phyloP scores from a whole-genome alignment of 2,329 filamentous ascomycete species.

The Tolypocladium tropicale region DNA sequence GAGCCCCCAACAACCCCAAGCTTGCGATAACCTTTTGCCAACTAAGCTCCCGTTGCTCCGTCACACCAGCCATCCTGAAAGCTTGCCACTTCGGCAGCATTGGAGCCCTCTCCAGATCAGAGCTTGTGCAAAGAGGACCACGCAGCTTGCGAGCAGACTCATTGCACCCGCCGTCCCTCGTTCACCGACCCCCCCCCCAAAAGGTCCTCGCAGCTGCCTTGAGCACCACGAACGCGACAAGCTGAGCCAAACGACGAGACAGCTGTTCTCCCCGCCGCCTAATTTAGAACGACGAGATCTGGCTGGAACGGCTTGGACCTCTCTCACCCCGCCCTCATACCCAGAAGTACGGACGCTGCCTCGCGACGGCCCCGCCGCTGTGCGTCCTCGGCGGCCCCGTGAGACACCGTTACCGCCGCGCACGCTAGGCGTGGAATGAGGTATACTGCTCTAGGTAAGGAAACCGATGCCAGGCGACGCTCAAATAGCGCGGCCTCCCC shows the following conservation, averaged over 20 bases:
- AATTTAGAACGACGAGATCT: neutral
- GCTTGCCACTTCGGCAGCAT: neutral
- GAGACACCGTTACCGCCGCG: neutral
- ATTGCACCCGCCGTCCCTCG: neutral
- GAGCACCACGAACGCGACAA: neutral
- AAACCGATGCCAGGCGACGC: neutral
- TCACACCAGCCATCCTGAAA: neutral
- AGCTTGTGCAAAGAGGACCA: neutral
- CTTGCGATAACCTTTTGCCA: neutral
- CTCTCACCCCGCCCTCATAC: neutral
- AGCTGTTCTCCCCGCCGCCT: neutral
- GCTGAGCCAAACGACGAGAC: neutral
- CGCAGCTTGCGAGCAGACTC: neutral
- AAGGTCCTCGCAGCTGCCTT: neutral
- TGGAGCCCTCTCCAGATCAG: neutral
- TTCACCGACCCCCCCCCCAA: neutral
- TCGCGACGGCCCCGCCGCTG: neutral
- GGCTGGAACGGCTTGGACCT: neutral
- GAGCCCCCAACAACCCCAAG: constrained; percentile 7
- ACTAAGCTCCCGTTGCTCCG: neutral
- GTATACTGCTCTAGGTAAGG: neutral
- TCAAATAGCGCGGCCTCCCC: neutral
- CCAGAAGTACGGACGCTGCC: neutral
- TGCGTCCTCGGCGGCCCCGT: constrained; percentile 1
- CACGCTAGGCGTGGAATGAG: neutral